Conservation (phyloP, 2,329 filamentous ascomycete species). For the Cladosporium halotolerans region DNA sequence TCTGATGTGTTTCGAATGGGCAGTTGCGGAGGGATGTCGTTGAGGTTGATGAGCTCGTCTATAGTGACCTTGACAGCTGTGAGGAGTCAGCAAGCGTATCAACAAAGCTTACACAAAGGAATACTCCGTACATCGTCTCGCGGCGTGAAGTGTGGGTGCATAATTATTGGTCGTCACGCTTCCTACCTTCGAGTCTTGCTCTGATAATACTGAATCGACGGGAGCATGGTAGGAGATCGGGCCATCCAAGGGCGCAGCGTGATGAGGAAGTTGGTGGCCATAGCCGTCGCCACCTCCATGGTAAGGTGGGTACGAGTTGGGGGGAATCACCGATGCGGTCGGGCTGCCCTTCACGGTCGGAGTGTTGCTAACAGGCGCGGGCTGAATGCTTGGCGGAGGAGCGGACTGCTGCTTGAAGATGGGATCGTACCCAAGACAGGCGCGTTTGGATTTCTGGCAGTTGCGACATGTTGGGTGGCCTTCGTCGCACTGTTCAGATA, state of each 20-base stretch:
- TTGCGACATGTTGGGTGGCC: slow-evolving; percentile 86
- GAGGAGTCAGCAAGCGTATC: slow-evolving; percentile 10
- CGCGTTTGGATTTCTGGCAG: slow-evolving; percentile 81
- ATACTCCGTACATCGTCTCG: slow-evolving; percentile 25
- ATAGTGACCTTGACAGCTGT: slow-evolving; percentile 51
- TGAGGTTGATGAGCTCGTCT: slow-evolving; percentile 63
- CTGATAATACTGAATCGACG: slow-evolving; percentile 58
- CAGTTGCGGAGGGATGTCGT: slow-evolving; percentile 48
- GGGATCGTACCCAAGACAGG: slow-evolving; percentile 79
- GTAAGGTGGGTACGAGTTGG: slow-evolving; percentile 12
- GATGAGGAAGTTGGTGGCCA: slow-evolving; percentile 12
- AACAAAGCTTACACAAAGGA: not conserved
- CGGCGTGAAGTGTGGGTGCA: slow-evolving; percentile 20
- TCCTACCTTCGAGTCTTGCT: slow-evolving; percentile 9
- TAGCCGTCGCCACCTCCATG: not conserved
- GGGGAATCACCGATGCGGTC: not conserved
- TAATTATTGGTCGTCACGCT: slow-evolving; percentile 21
- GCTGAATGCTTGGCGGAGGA: slow-evolving; percentile 66
- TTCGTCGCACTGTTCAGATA: slow-evolving; percentile 75
- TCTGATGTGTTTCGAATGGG: slow-evolving; percentile 37
- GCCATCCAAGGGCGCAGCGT: slow-evolving; percentile 15
- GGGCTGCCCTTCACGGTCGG: slow-evolving; percentile 1
- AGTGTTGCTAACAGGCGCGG: slow-evolving; percentile 43
- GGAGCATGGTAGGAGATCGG: slow-evolving; percentile 49
- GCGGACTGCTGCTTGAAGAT: slow-evolving; percentile 62